Conservation (phyloP, 805 yeast genomes). For the Maudiozyma serrabonitensis region DNA sequence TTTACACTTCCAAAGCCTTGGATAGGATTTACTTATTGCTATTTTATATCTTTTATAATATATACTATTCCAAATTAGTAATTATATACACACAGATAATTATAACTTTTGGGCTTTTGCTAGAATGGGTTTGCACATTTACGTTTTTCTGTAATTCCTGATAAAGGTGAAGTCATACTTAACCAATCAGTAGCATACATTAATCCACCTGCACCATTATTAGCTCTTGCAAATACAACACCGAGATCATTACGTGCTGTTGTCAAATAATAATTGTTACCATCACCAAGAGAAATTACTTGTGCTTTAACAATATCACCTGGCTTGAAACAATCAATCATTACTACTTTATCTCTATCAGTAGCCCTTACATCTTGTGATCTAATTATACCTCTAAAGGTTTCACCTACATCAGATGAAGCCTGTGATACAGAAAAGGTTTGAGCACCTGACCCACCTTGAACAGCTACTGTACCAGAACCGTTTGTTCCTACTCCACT, state of each 20-base stretch:
- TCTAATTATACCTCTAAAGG: constrained; percentile 77
- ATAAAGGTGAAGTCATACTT: constrained; percentile 71
- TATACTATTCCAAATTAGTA: no score
- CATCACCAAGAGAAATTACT: constrained; percentile 83
- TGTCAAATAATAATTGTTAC: constrained; percentile 76
- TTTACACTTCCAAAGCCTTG: no score
- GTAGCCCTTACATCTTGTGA: constrained; percentile 85
- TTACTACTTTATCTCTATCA: constrained; percentile 77
- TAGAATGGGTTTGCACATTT: constrained; percentile 87
- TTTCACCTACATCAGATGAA: constrained; percentile 75
- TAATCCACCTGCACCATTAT: constrained; percentile 56
- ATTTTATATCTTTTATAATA: no score
- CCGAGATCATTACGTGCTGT: constrained; percentile 91
- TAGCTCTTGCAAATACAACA: constrained; percentile 74
- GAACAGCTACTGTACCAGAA: constrained; percentile 30
- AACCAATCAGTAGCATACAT: constrained; percentile 95
- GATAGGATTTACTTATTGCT: no score
- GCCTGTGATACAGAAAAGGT: constrained; percentile 35
- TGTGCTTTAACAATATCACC: constrained; percentile 87
- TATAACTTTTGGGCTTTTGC: background rate
- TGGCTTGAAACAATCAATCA: constrained; percentile 72
- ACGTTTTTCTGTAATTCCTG: constrained; percentile 68
- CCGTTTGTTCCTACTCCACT: constrained; percentile 59
- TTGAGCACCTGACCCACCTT: constrained; percentile 48
- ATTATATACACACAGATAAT: background rate